Base-by-base conservation (phyloP, 2,329 filamentous ascomycete species). In the Colletotrichum ledebouriae region DNA sequence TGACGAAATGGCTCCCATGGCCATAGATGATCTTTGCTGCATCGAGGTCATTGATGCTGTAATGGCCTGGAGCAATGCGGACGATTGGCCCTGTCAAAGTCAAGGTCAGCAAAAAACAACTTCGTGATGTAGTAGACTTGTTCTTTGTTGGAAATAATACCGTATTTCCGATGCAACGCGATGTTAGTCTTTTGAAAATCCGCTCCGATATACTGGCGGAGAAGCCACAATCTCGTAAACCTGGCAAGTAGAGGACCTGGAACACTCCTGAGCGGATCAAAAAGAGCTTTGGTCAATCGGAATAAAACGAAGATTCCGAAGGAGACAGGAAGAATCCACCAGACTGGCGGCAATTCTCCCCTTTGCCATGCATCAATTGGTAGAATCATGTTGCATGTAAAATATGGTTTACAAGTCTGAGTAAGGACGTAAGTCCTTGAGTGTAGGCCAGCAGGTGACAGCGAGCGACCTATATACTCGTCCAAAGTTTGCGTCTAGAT, bases 61-160 rank as follows among this genome's bases (percentile, higher is more conserved):
- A 86, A 3, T 84, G 79, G 22, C 82, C 77, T 0, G 83, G 84
- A 0, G 81, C 82, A 59, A 85, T 79, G 0, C 84, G 80, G 0
- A 86, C 78, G 17, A 86, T 73, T 0, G 78, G 69, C 0, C 79
- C 78, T 76, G 17, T 13, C 6, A 1, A 15, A n/a, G 17, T 20
- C 29, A 50, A 15, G 5, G 3, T 50, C 9, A 50, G 20, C 46
- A 49, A 49, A 22, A n/a, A 22, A n/a, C 20, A 59, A 20, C 10
- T 34, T 12, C 22, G 25, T 13, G 34, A 15, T 22, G 9, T 1
- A 12, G 37, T 39, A 39, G 37, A 20, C 17, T 22, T 29, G 20
- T 29, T 13, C 15, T 37, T 33, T 20, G 2, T 20, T 15, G 34
- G 34, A 33, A 55, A 4, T 63, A 55, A 4, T 63, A 71, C 77